Evolutionary conservation across 257 asterid species (phyloP).

Genomic region (Handroanthus guayacan): DNA sequence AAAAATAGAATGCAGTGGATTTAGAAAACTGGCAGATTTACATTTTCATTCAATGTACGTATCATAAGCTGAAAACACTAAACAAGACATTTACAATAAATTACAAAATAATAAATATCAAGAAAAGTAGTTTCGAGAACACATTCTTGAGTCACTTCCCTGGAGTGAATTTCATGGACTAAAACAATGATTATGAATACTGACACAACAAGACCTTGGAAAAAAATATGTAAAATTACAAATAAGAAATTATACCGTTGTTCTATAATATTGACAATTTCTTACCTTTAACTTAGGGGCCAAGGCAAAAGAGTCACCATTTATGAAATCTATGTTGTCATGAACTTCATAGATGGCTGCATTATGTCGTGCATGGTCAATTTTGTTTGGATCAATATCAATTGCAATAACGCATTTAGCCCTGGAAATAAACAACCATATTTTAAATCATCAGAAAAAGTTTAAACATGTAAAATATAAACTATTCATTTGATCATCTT

Average conservation of each 20-base stretch:
- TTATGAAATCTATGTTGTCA: slow-evolving; percentile 78
- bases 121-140: not conserved
- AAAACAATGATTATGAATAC: not conserved
- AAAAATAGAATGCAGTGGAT: too few relatives aligned
- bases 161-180: not conserved
- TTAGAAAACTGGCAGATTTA: too few relatives aligned
- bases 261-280: slow-evolving; percentile 15
- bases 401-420: slow-evolving; percentile 85
- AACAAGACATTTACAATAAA: not conserved
- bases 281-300: slow-evolving; percentile 78
- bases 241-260: not conserved
- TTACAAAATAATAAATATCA: not conserved
- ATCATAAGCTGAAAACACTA: slow-evolving; percentile 6
- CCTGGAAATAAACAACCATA: slow-evolving; percentile 55
- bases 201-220: not conserved
- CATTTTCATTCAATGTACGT: too few relatives aligned
- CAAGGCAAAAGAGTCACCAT: slow-evolving; percentile 76
- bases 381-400: slow-evolving; percentile 84
- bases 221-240: not conserved
- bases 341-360: slow-evolving; percentile 86
- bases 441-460: not conserved
- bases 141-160: not conserved
- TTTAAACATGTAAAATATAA: not conserved
- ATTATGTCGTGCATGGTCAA: slow-evolving; percentile 79
- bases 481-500: slow-evolving; percentile 12